A percentile compares a stretch with the other conserved stretches of the same genome.
phyloP scores from a whole-genome alignment of 352 stramenopile genomes.

The Pythium biforme region DNA sequence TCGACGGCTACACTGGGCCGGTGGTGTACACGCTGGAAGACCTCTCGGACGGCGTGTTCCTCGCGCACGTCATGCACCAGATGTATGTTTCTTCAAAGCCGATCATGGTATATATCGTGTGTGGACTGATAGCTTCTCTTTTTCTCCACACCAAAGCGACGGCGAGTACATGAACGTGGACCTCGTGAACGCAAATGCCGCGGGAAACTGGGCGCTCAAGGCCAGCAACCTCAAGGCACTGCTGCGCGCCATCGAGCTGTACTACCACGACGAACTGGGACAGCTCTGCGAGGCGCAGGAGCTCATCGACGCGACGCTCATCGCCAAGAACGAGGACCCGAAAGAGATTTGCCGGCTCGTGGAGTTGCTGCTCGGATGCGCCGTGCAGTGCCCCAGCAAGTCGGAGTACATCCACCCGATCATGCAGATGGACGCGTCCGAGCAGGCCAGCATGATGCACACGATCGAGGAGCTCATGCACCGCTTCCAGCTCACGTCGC shows the following conservation, averaged over 20 bases:
- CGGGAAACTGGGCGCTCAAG: constrained; percentile 72
- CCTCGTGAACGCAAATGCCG: constrained; percentile 60
- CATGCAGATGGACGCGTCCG: constrained; percentile 74
- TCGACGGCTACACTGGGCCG: constrained; percentile 39
- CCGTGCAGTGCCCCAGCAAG: constrained; percentile 75
- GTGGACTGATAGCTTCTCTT: not conserved
- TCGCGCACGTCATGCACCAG: constrained; percentile 82
- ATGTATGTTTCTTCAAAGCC: too few relatives aligned
- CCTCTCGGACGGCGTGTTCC: constrained; percentile 79
- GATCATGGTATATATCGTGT: not conserved
- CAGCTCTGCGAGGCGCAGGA: constrained; percentile 70
- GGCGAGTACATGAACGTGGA: constrained; percentile 77
- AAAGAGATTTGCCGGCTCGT: constrained; percentile 69
- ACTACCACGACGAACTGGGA: constrained; percentile 79
- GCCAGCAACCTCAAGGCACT: constrained; percentile 82
- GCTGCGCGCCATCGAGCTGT: constrained; percentile 71
- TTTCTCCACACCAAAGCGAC: constrained; percentile 39
- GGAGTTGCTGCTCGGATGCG: constrained; percentile 73
- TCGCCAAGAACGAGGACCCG: constrained; percentile 70
- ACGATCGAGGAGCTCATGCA: constrained; percentile 84
- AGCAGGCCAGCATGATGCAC: constrained; percentile 83
- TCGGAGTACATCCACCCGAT: constrained; percentile 86
- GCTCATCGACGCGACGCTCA: constrained; percentile 60
- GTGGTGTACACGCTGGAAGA: constrained; percentile 46
- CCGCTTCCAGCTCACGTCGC: constrained; percentile 65